A percentile compares a stretch with the other conserved stretches of the same genome.
These are phyloP conservation scores for Tolypocladium inflatum DNA, from an alignment of 2,329 filamentous ascomycete species.

Conservation along the genomic window DNA sequence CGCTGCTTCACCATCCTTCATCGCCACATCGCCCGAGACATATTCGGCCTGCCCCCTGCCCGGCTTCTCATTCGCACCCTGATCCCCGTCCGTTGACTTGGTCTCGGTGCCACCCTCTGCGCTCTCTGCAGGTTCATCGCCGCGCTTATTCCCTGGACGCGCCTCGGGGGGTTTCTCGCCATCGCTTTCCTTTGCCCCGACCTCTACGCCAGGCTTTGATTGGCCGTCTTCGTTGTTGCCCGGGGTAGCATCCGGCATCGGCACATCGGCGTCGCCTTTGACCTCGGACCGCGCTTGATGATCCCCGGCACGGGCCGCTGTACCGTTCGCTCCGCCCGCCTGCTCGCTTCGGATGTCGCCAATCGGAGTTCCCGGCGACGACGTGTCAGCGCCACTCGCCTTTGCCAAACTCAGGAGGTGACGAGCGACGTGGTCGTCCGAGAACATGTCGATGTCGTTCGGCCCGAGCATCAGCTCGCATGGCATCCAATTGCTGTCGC, in stretches of 20 bases:
- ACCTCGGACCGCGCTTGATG: neutral
- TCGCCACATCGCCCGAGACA: constrained; percentile 6
- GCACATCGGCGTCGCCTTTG: constrained; percentile 3
- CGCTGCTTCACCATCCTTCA: constrained; percentile 10
- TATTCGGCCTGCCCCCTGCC: neutral
- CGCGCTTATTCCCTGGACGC: neutral
- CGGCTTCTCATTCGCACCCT: neutral
- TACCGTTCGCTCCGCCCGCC: constrained; percentile 4
- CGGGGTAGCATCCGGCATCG: constrained; percentile 19
- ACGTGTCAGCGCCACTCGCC: constrained; percentile 2
- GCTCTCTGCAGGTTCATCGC: neutral
- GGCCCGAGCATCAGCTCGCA: constrained; percentile 48
- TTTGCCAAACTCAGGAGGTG: constrained; percentile 22
- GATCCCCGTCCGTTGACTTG: neutral
- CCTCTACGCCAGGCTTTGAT: constrained; percentile 5
- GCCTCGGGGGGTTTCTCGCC: neutral
- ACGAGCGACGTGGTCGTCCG: constrained; percentile 33
- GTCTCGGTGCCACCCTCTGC: neutral
- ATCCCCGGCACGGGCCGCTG: constrained; percentile 1
- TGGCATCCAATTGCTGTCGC: constrained; percentile 62
- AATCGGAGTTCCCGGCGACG: constrained; percentile 9
- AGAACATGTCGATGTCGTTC: constrained; percentile 46
- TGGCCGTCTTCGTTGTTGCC: constrained; percentile 11
- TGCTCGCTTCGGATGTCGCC: constrained; percentile 10
- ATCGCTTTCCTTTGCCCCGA: constrained; percentile 3